Base-by-base conservation (phyloP, 192 early-diverging fungal species). In the Globomyces pollinis-pini region DNA sequence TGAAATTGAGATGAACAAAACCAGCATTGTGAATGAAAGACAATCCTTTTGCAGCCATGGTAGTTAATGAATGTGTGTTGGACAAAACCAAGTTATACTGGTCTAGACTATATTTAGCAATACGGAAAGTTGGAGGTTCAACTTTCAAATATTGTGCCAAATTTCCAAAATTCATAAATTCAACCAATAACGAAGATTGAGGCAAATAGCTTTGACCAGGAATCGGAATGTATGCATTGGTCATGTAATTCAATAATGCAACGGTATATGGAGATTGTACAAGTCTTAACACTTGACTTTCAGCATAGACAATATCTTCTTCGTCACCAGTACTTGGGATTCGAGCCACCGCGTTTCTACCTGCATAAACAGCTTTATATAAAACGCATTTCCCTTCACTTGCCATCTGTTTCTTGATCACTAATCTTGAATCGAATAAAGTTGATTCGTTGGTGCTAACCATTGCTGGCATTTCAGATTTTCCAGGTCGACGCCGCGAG, bases 161-260 rank as follows among this genome's bases (percentile, higher is more conserved):
- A n/a, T n/a, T n/a, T n/a, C n/a, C n/a, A n/a, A n/a, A n/a, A 26
- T 54, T 54, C 52, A 54, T 54, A 18, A 20, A 54, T 31, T 54
- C 52, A 24, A 54, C 23, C 21, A 54, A 36, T 24, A 54, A 24
- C 8, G 21, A 36, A 31, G 35, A 47, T 38, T 31, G 21, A 8
- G 44, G 44, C 7, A 47, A 12, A n/a, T 20, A n/a, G 18, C 23
- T 26, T 4, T 29, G 23, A 47, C 28, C 44, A 12, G 52, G 52
- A 24, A 54, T 1, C 5, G 34, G 20, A 47, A 47, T 47, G 3
- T 20, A 47, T 12, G 44, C 44, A 26, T 26, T 26, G n/a, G 29
- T 18, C 38, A 54, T 24, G 38, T 26, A 54, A 3, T 24, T 31
- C 21, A 54, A 32, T 34, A 21, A 20, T 15, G 34, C 52, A 32